Conservation (phyloP, 768 basidiomycete species). For the Kwoniella bestiolae region DNA sequence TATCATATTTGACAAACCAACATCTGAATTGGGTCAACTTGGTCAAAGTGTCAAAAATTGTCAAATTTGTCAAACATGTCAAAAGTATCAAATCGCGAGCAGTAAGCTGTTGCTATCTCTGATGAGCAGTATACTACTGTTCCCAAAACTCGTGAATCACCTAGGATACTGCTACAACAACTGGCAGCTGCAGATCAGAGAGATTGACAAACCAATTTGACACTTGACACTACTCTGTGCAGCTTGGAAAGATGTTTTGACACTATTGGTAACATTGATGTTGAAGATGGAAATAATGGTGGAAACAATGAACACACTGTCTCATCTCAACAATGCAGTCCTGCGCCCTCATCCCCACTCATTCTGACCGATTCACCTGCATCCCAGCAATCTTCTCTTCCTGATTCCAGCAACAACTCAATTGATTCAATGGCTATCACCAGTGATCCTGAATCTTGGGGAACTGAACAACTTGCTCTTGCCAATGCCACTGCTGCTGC, state of each 20-base stretch:
- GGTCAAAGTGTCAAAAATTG: not conserved
- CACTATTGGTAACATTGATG: not conserved
- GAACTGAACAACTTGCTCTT: not conserved
- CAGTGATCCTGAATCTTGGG: conserved; percentile 3
- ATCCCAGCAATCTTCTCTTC: no score
- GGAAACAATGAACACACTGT: not conserved
- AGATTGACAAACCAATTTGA: not conserved
- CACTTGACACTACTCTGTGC: not conserved
- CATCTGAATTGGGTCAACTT: not conserved
- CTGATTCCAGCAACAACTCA: no score
- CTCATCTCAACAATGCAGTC: not conserved
- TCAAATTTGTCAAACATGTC: not conserved
- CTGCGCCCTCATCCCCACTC: conserved; percentile 12
- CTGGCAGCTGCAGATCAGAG: conserved; percentile 1
- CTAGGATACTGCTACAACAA: not conserved
- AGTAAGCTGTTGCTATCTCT: not conserved
- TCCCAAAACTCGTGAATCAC: not conserved
- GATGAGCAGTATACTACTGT: not conserved
- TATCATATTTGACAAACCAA: not conserved
- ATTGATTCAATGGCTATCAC: conserved; percentile 4
- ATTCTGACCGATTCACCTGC: no score
- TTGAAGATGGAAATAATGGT: not conserved
- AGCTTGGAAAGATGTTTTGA: not conserved
- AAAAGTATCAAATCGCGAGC: not conserved
- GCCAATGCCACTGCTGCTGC: not conserved